Evolutionary conservation across 257 asterid genomes (phyloP).

Genomic region (Verbascum thapsus): DNA sequence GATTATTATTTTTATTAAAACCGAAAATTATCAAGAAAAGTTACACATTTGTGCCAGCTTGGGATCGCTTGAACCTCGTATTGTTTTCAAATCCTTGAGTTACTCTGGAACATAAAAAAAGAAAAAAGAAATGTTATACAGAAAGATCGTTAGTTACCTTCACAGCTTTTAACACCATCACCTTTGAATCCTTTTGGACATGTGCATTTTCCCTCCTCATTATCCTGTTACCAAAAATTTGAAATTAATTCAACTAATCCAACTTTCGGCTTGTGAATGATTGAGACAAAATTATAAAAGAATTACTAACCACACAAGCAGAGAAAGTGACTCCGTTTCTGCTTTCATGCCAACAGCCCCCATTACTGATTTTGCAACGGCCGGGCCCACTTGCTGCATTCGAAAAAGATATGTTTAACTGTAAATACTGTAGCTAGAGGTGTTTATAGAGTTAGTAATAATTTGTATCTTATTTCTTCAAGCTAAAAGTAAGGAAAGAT

Average conservation of each 20-base stretch:
- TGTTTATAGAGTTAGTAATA: constrained; percentile 11
- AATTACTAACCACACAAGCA: constrained; percentile 79
- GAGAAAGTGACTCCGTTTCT: constrained; percentile 61
- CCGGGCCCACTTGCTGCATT: constrained; percentile 61
- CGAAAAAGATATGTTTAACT: constrained; percentile 7
- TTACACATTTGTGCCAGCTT: no score
- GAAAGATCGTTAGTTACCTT: constrained; percentile 53
- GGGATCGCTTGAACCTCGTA: no score
- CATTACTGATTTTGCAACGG: constrained; percentile 76
- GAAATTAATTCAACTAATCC: constrained; percentile 11
- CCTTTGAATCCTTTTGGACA: constrained; percentile 90
- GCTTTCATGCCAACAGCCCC: constrained; percentile 91
- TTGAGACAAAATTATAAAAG: constrained; percentile 9
- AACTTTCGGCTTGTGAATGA: constrained; percentile 22
- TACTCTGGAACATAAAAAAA: neutral
- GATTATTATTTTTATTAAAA: no score
- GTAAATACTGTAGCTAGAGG: constrained; percentile 5
- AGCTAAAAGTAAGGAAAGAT: neutral
- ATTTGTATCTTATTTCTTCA: neutral
- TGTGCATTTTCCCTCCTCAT: constrained; percentile 65
- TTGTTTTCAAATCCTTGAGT: neutral
- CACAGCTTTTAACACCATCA: constrained; percentile 78
- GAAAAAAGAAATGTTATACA: neutral
- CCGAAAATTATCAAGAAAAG: no score
- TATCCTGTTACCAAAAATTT: constrained; percentile 48